A percentile compares a stretch with the other conserved stretches of the same genome.
phyloP scores from a whole-genome alignment of 441 rosid species.

The Arabidopsis lyrata region DNA sequence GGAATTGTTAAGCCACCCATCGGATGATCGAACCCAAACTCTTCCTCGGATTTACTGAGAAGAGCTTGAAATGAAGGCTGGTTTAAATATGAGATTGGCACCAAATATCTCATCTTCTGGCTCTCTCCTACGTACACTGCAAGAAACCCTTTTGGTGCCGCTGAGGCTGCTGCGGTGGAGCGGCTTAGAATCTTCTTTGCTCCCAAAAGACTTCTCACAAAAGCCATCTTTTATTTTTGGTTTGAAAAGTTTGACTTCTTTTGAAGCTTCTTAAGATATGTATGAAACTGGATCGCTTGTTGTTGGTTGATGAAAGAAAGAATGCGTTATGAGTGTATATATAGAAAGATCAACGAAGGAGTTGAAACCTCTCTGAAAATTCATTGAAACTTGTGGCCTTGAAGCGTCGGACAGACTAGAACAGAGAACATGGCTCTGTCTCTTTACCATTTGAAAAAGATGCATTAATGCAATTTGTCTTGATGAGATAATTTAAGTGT shows the following conservation, averaged over 20 bases:
- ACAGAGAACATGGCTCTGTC: conserved; percentile 25
- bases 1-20: conserved; percentile 44
- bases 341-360: conserved; percentile 10
- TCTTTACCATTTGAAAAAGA: too few relatives aligned
- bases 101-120: conserved; percentile 36
- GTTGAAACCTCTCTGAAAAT: not conserved
- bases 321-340: conserved; percentile 7
- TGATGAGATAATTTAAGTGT: conserved; percentile 8
- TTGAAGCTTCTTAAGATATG: not conserved
- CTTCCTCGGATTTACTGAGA: too few relatives aligned
- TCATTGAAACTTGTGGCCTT: conserved; percentile 9
- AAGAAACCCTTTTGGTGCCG: conserved; percentile 42
- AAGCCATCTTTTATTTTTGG: conserved; percentile 15
- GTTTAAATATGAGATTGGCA: conserved; percentile 37
- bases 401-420: conserved; percentile 11
- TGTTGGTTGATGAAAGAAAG: conserved; percentile 14
- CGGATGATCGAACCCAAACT: conserved; percentile 35
- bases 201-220: conserved; percentile 27
- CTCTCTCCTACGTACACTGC: conserved; percentile 44
- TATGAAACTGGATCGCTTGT: conserved; percentile 1
- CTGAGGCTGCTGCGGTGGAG: not conserved
- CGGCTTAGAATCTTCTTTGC: conserved; percentile 30
- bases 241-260: not conserved
- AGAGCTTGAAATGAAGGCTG: conserved; percentile 32
- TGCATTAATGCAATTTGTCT: conserved; percentile 19